A percentile compares a stretch with the other conserved stretches of the same genome.
phyloP scores from a whole-genome alignment of 352 stramenopile genomes.

The Phytophthora melonis region DNA sequence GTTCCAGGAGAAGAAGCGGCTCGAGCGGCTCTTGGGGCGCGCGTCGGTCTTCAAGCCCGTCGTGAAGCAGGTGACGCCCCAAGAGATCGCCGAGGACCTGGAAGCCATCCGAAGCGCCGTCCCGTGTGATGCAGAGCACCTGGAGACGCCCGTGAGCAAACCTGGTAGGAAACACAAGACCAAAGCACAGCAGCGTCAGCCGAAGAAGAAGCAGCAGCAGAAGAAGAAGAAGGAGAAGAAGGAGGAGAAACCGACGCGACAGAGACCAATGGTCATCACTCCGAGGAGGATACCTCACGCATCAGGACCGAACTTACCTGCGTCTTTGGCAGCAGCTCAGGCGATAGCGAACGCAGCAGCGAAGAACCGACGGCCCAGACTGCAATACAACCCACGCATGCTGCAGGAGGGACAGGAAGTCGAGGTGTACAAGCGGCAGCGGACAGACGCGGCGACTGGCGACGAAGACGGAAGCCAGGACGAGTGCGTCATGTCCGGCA shows the following conservation, averaged over 20 bases:
- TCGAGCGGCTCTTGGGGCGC: constrained; percentile 59
- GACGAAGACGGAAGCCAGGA: constrained; percentile 21
- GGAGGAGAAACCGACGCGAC: constrained; percentile 34
- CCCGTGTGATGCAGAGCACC: not conserved
- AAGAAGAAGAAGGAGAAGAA: constrained; percentile 13
- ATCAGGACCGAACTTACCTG: constrained; percentile 23
- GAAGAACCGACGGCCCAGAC: constrained; percentile 27
- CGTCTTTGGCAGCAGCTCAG: constrained; percentile 12
- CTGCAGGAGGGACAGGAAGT: constrained; percentile 71
- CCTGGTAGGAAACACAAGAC: constrained; percentile 23
- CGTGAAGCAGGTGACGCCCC: constrained; percentile 38
- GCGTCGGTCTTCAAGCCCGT: constrained; percentile 61
- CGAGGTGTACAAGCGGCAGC: constrained; percentile 45
- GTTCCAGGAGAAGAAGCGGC: constrained; percentile 65
- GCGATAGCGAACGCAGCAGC: constrained; percentile 1
- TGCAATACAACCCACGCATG: constrained; percentile 58
- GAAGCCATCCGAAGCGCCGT: constrained; percentile 45
- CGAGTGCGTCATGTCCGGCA: constrained; percentile 45
- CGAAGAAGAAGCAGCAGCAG: constrained; percentile 8
- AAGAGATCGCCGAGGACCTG: constrained; percentile 53
- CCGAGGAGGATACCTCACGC: constrained; percentile 31
- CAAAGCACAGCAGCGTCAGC: constrained; percentile 1
- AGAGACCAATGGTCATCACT: constrained; percentile 30
- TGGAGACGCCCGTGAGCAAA: not conserved
- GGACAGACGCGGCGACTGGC: not conserved